Conservation (phyloP, 192 early-diverging fungal genomes). For the Dissophora globulifera region DNA sequence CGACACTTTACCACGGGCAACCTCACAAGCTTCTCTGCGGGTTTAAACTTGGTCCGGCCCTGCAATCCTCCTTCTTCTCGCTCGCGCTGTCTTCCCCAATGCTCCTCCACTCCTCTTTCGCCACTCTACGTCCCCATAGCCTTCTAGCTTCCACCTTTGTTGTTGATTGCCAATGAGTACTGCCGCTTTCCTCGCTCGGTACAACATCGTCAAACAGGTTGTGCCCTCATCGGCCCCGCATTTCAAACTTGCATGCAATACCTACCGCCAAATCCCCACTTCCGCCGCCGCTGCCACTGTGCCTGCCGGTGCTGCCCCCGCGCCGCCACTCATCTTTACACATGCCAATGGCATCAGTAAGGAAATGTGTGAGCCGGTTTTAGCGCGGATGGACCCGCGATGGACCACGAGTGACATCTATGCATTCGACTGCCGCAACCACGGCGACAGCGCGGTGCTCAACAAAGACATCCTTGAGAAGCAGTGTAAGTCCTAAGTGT, state of each 20-base stretch:
- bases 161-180: too few species aligned
- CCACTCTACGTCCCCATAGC: too few species aligned
- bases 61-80: too few species aligned
- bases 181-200: slow-evolving; percentile 22
- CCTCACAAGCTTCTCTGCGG: too few species aligned
- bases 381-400: slow-evolving; percentile 31
- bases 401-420: slow-evolving; percentile 55
- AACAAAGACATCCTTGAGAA: slow-evolving; percentile 56
- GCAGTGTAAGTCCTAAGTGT: slow-evolving; percentile 41
- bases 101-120: too few species aligned
- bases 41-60: too few species aligned
- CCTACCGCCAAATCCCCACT: slow-evolving; percentile 13
- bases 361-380: slow-evolving; percentile 66
- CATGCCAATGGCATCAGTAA: slow-evolving; percentile 73
- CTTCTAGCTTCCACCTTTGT: too few species aligned
- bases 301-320: neutral
- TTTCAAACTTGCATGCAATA: slow-evolving; percentile 32
- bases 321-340: slow-evolving; percentile 55
- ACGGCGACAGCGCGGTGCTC: slow-evolving; percentile 66
- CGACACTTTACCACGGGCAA: too few species aligned
- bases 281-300: neutral
- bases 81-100: too few species aligned
- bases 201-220: slow-evolving; percentile 13
- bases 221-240: slow-evolving; percentile 22
- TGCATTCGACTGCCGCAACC: slow-evolving; percentile 64